phyloP scores from a whole-genome alignment of 805 yeast species.

The Millerago galiae region DNA sequence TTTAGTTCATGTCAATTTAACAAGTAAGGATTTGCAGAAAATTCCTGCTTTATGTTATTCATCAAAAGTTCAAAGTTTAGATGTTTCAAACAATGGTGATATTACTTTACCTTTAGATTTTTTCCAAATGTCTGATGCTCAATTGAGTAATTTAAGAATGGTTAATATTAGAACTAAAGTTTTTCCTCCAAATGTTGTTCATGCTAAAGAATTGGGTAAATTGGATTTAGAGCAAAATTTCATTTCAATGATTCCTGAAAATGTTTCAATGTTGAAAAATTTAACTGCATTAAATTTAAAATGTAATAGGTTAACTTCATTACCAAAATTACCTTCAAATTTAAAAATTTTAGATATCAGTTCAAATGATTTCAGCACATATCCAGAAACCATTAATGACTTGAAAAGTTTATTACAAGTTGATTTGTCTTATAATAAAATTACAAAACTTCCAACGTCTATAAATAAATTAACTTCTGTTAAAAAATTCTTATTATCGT shows the following conservation, averaged over 20 bases:
- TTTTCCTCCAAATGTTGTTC: slow-evolving; percentile 69
- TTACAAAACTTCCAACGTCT: slow-evolving; percentile 53
- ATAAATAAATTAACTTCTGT: slow-evolving; percentile 55
- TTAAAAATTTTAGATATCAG: slow-evolving; percentile 65
- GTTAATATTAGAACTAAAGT: slow-evolving; percentile 65
- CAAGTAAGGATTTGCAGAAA: slow-evolving; percentile 68
- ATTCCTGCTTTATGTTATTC: slow-evolving; percentile 83
- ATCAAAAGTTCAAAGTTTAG: slow-evolving; percentile 70
- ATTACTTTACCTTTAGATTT: slow-evolving; percentile 79
- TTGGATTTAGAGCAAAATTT: slow-evolving; percentile 77
- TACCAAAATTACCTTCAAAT: slow-evolving; percentile 54
- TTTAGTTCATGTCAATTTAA: slow-evolving; percentile 66
- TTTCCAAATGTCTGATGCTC: slow-evolving; percentile 68
- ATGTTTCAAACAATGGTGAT: slow-evolving; percentile 83
- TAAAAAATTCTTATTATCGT: slow-evolving; percentile 65
- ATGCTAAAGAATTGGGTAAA: slow-evolving; percentile 58
- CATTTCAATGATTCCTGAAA: slow-evolving; percentile 53
- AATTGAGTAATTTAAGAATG: slow-evolving; percentile 60
- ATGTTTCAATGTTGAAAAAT: slow-evolving; percentile 46
- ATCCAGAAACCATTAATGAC: slow-evolving; percentile 61
- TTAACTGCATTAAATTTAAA: slow-evolving; percentile 59
- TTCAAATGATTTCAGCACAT: slow-evolving; percentile 60
- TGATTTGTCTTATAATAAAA: slow-evolving; percentile 77
- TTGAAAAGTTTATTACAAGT: slow-evolving; percentile 55
- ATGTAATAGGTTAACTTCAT: slow-evolving; percentile 60